Percentiles rank a stretch among this genome's conserved stretches.
These are phyloP conservation scores for Penicillium sp. DNA, from an alignment of 2,329 filamentous ascomycete species.

Conservation along the genomic window DNA sequence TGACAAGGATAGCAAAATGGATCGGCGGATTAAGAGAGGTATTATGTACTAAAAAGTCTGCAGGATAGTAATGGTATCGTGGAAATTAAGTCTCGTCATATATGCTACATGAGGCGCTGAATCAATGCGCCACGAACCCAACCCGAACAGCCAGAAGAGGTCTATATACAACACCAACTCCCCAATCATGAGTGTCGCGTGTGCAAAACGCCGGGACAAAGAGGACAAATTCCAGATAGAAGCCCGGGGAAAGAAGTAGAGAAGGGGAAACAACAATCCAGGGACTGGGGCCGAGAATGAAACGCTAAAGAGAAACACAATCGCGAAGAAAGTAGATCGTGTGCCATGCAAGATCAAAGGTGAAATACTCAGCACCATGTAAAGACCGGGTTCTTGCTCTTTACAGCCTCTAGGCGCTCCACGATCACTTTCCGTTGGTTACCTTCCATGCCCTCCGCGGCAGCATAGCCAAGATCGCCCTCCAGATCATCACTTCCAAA, in stretches of 20 bases:
- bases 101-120: conserved; percentile 27
- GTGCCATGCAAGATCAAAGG: conserved; percentile 10
- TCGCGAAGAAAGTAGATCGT: conserved; percentile 18
- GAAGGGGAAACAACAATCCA: not conserved
- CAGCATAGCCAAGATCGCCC: conserved; percentile 89
- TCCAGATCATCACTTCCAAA: conserved; percentile 72
- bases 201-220: conserved; percentile 7
- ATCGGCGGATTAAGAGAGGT: too few relatives aligned
- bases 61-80: conserved; percentile 19
- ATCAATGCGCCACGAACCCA: conserved; percentile 23
- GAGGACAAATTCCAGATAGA: not conserved
- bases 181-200: conserved; percentile 23
- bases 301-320: conserved; percentile 15
- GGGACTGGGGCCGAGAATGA: conserved; percentile 8
- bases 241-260: conserved; percentile 4
- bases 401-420: conserved; percentile 89
- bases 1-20: too few relatives aligned
- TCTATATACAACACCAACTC: conserved; percentile 35
- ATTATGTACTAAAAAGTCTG: not conserved
- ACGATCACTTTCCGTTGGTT: conserved; percentile 93
- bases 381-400: conserved; percentile 91
- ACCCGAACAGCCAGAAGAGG: conserved; percentile 22
- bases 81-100: conserved; percentile 27
- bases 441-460: conserved; percentile 87
- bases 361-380: conserved; percentile 71